Percentiles rank a stretch among this genome's conserved stretches.
These are phyloP conservation scores for Mrakia blollopis DNA, from an alignment of 768 basidiomycete genomes.

Conservation along the genomic window DNA sequence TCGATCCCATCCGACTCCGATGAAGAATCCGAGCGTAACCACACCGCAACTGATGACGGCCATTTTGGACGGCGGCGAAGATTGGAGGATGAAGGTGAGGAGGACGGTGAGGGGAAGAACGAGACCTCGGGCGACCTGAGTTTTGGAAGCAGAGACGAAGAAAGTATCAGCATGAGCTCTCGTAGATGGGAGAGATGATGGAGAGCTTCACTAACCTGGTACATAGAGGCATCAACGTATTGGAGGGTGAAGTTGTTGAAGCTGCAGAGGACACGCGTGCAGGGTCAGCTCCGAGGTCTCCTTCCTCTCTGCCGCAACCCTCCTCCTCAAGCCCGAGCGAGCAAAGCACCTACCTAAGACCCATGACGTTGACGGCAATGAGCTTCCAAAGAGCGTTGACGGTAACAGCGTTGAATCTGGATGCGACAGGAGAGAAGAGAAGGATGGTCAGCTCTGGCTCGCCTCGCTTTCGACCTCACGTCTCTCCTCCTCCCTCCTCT, in stretches of 20 bases:
- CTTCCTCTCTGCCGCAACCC: neutral
- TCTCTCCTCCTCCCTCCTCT: too few relatives aligned
- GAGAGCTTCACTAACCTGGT: conserved; percentile 40
- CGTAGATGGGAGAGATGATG: neutral
- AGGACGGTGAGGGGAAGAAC: conserved; percentile 88
- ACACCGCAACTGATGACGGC: conserved; percentile 70
- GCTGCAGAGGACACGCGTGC: neutral
- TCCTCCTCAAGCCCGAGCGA: neutral
- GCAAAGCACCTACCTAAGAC: neutral
- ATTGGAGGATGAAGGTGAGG: conserved; percentile 72
- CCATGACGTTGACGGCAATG: conserved; percentile 62
- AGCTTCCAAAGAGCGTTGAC: conserved; percentile 71
- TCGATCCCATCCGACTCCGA: conserved; percentile 53
- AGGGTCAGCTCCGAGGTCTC: neutral
- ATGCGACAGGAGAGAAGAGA: conserved; percentile 58
- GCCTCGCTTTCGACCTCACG: neutral
- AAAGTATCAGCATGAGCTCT: too few relatives aligned
- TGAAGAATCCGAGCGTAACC: conserved; percentile 88
- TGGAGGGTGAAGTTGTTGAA: conserved; percentile 75
- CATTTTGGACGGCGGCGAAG: conserved; percentile 60
- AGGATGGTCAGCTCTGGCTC: neutral
- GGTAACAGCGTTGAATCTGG: conserved; percentile 60
- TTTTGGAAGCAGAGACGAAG: conserved; percentile 23
- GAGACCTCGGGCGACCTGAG: conserved; percentile 85
- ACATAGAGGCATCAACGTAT: conserved; percentile 91